These are phyloP conservation scores for Waitea zeae DNA, from an alignment of 1,284 basidiomycete genomes.

Conservation along the genomic window DNA sequence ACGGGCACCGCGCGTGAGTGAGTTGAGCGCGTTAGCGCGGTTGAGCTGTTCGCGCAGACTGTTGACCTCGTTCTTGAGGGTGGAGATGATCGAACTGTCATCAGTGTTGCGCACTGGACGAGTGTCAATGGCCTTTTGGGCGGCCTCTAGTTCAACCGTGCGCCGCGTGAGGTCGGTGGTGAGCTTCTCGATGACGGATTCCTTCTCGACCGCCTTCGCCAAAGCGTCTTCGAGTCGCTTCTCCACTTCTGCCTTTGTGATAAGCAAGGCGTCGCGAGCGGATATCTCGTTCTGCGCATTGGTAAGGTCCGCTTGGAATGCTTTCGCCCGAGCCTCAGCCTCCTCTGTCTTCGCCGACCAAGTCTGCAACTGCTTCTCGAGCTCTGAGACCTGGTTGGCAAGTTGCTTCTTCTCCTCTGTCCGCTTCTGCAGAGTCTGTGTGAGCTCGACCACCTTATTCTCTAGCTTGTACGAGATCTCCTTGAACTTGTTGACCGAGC, in stretches of 20 bases:
- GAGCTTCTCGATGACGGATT: constrained; percentile 67
- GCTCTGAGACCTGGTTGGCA: constrained; percentile 51
- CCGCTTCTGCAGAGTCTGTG: constrained; percentile 86
- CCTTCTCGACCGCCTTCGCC: constrained; percentile 67
- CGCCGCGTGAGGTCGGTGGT: constrained; percentile 63
- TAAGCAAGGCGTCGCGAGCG: constrained; percentile 64
- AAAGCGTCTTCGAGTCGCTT: constrained; percentile 65
- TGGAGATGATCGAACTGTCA: constrained; percentile 72
- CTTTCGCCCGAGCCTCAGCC: constrained; percentile 61
- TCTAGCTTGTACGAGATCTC: constrained; percentile 97
- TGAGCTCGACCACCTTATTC: constrained; percentile 99
- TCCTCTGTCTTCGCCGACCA: constrained; percentile 88
- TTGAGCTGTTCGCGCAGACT: constrained; percentile 90
- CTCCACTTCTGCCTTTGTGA: constrained; percentile 72
- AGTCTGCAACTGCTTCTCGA: constrained; percentile 74
- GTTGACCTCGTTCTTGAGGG: constrained; percentile 85
- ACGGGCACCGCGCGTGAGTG: constrained; percentile 55
- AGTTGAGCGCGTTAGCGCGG: constrained; percentile 79
- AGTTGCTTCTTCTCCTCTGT: constrained; percentile 88
- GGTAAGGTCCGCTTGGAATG: constrained; percentile 56
- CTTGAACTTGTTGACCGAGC: constrained; percentile 96
- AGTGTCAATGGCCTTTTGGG: constrained; percentile 49
- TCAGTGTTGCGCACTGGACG: constrained; percentile 52
- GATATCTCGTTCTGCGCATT: constrained; percentile 58
- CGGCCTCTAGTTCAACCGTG: constrained; percentile 65